Percentiles rank a stretch among this genome's conserved stretches.
phyloP scores from a whole-genome alignment of 116 monocot genomes.

The Iris pallida region DNA sequence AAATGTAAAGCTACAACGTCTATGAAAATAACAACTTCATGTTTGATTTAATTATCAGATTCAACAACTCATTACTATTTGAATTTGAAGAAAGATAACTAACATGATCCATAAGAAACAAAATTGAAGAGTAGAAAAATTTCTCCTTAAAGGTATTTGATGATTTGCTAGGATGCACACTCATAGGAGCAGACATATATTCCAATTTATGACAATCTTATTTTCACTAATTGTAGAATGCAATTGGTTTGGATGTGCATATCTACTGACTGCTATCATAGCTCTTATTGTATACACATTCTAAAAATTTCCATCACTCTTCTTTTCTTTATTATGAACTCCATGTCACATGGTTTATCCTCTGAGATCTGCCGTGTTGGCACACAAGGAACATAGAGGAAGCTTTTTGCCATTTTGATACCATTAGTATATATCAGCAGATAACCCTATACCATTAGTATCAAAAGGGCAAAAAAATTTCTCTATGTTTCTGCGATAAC shows the following conservation, averaged over 20 bases:
- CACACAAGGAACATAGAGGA: conserved; percentile 8
- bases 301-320: conserved; percentile 29
- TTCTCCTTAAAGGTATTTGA: conserved; percentile 56
- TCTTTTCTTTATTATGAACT: conserved; percentile 19
- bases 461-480: no score
- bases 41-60: no score
- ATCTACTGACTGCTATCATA: conserved; percentile 18
- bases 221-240: conserved; percentile 7
- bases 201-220: conserved; percentile 10
- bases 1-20: neutral
- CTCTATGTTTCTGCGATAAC: no score
- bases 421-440: conserved; percentile 21
- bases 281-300: conserved; percentile 9
- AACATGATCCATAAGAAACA: conserved; percentile 77
- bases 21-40: neutral
- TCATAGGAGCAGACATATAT: conserved; percentile 14
- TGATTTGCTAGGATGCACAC: conserved; percentile 20
- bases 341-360: conserved; percentile 18
- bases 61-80: no score
- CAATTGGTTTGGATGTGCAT: conserved; percentile 13
- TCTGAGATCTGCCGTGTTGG: conserved; percentile 12
- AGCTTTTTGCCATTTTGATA: conserved; percentile 28
- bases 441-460: conserved; percentile 22
- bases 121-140: conserved; percentile 77
- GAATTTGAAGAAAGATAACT: conserved; percentile 4